Evolutionary conservation across 2,329 filamentous ascomycete species (phyloP).

Genomic region (Fusarium sp.): DNA sequence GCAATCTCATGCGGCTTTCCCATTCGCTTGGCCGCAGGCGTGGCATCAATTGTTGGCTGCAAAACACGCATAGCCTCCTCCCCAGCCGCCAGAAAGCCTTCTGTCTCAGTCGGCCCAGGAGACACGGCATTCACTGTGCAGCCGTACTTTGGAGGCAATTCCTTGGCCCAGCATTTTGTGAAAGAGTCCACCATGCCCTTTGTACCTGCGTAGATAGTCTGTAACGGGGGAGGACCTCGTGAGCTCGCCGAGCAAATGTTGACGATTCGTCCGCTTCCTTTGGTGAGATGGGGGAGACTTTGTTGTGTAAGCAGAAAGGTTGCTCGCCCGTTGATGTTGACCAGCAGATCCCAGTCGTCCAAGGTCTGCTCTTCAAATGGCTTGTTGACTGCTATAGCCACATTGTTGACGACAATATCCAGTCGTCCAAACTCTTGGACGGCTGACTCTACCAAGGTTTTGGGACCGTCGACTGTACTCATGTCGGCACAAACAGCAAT

Average conservation of each 20-base stretch:
- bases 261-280: slow-evolving; percentile 53
- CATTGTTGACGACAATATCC: slow-evolving; percentile 55
- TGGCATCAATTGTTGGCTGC: slow-evolving; percentile 56
- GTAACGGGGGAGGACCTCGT: slow-evolving; percentile 49
- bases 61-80: slow-evolving; percentile 51
- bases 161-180: slow-evolving; percentile 57
- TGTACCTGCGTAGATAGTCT: slow-evolving; percentile 61
- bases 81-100: slow-evolving; percentile 47
- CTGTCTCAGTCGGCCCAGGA: slow-evolving; percentile 57
- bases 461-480: slow-evolving; percentile 51
- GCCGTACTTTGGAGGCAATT: slow-evolving; percentile 58
- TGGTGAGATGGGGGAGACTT: slow-evolving; percentile 53
- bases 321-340: slow-evolving; percentile 57
- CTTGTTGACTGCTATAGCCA: slow-evolving; percentile 51
- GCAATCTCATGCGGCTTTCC: slow-evolving; percentile 60
- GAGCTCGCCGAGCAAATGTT: slow-evolving; percentile 55
- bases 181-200: slow-evolving; percentile 63
- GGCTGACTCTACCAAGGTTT: slow-evolving; percentile 50
- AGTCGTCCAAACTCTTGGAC: slow-evolving; percentile 50
- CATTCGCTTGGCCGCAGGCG: slow-evolving; percentile 56
- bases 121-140: slow-evolving; percentile 60
- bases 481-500: slow-evolving; percentile 59
- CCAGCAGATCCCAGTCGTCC: slow-evolving; percentile 53
- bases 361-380: slow-evolving; percentile 53
- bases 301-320: slow-evolving; percentile 56